Evolutionary conservation across 331 rosid species (phyloP).

Genomic region (Malus hybrid): DNA sequence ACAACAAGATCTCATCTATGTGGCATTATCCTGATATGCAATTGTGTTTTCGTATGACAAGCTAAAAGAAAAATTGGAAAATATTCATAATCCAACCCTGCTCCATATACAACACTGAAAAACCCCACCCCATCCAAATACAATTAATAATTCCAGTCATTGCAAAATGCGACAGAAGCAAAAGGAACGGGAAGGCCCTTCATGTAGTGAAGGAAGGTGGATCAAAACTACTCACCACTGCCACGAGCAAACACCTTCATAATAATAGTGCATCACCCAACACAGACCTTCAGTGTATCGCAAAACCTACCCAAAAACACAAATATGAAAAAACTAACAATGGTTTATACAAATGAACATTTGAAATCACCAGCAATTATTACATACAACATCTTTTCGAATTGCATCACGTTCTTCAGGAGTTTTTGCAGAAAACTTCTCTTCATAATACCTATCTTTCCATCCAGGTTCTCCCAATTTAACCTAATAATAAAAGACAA

Average conservation of each 20-base stretch:
- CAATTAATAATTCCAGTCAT: not conserved
- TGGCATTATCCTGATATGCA: not conserved
- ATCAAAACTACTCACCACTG: slow-evolving; percentile 60
- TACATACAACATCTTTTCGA: slow-evolving; percentile 89
- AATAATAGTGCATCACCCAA: slow-evolving; percentile 97
- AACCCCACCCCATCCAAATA: not conserved
- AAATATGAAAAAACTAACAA: slow-evolving; percentile 10
- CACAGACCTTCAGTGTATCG: slow-evolving; percentile 91
- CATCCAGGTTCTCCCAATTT: slow-evolving; percentile 90
- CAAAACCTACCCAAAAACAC: slow-evolving; percentile 55
- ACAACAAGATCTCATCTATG: not conserved
- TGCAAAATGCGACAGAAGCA: not conserved
- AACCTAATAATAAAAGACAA: slow-evolving; percentile 34
- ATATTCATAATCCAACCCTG: not conserved
- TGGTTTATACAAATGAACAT: slow-evolving; percentile 1
- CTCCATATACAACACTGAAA: not conserved
- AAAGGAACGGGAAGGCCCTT: not conserved
- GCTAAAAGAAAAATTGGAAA: not conserved
- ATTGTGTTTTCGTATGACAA: not conserved
- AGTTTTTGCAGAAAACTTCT: slow-evolving; percentile 63
- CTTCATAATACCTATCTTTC: slow-evolving; percentile 96
- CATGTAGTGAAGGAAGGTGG: not conserved
- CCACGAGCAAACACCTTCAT: slow-evolving; percentile 99
- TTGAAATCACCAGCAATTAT: not conserved
- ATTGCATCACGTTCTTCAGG: slow-evolving; percentile 85